A percentile compares a stretch with the other conserved stretches of the same genome.
These are phyloP conservation scores for Yarrowia sp. DNA, from an alignment of 805 yeast genomes.

Conservation along the genomic window DNA sequence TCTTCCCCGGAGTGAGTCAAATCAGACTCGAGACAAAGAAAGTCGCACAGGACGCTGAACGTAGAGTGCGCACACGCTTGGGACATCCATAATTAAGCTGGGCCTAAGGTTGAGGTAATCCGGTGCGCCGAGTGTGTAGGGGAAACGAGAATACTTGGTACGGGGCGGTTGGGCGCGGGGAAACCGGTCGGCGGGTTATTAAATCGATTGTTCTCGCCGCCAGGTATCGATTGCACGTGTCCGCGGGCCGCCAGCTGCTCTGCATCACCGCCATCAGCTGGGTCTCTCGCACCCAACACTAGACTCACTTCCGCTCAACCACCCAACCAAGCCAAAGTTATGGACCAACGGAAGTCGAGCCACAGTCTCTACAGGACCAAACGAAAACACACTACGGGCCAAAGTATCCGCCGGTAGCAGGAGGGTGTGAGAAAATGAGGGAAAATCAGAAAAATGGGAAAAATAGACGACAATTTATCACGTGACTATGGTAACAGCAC, in stretches of 20 bases:
- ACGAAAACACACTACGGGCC: slow-evolving; percentile 6
- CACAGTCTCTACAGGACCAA: not conserved
- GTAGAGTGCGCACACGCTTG: not conserved
- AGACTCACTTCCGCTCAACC: not conserved
- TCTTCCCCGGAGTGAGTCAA: slow-evolving; percentile 27
- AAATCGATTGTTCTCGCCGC: too few species aligned
- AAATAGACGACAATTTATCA: too few species aligned
- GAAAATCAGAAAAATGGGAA: too few species aligned
- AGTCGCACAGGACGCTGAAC: too few species aligned
- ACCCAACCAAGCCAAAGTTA: slow-evolving; percentile 32
- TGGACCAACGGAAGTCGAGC: slow-evolving; percentile 33
- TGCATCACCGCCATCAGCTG: not conserved
- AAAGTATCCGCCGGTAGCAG: slow-evolving; percentile 9
- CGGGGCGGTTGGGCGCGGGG: too few species aligned
- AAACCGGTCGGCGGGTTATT: too few species aligned
- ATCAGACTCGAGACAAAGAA: not conserved
- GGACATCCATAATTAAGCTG: slow-evolving; percentile 15
- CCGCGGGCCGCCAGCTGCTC: too few species aligned
- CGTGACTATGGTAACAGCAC: too few species aligned
- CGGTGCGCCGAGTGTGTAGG: slow-evolving; percentile 25
- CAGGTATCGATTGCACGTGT: too few species aligned
- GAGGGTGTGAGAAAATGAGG: too few species aligned
- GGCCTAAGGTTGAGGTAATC: slow-evolving; percentile 27
- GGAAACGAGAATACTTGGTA: too few species aligned
- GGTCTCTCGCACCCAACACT: not conserved